Evolutionary conservation across 1,284 basidiomycete genomes (phyloP).

Genomic region (Tilletia indica): DNA sequence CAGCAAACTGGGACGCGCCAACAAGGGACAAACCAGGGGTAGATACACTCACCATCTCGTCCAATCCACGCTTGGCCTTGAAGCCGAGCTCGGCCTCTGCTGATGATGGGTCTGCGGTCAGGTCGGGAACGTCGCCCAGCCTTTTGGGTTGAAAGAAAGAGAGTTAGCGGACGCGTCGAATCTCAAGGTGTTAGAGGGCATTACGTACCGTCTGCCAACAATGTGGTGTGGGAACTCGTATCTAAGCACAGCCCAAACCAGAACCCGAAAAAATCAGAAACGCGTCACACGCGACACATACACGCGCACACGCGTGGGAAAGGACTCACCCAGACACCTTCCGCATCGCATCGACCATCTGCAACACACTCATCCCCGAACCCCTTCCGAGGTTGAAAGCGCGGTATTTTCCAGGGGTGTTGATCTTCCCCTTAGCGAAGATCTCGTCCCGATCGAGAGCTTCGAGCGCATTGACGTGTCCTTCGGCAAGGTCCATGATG

Average conservation of each 20-base stretch:
- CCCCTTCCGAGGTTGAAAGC: conserved; percentile 97
- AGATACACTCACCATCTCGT: conserved; percentile 37
- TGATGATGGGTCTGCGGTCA: conserved; percentile 87
- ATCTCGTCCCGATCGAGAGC: conserved; percentile 70
- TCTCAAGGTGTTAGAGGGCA: background rate
- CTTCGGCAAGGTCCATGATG: conserved; percentile 88
- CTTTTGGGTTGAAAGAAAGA: background rate
- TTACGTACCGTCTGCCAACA: conserved; percentile 68
- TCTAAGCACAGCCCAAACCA: conserved; percentile 60
- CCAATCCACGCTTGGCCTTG: conserved; percentile 65
- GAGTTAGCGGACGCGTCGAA: background rate
- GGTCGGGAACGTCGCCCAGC: conserved; percentile 88
- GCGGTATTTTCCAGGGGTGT: conserved; percentile 67
- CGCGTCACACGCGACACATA: background rate
- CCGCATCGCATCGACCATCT: conserved; percentile 93
- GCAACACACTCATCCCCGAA: conserved; percentile 83
- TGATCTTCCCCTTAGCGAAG: conserved; percentile 51
- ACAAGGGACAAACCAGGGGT: background rate
- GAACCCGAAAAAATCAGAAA: background rate
- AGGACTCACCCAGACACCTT: conserved; percentile 69
- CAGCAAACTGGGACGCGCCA: background rate
- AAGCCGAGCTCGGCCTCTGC: conserved; percentile 94
- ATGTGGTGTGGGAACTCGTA: conserved; percentile 77
- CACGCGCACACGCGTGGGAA: background rate
- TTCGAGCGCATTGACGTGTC: conserved; percentile 88